Evolutionary conservation across 768 basidiomycete species (phyloP).

Genomic region (Auricularia heimuer): DNA sequence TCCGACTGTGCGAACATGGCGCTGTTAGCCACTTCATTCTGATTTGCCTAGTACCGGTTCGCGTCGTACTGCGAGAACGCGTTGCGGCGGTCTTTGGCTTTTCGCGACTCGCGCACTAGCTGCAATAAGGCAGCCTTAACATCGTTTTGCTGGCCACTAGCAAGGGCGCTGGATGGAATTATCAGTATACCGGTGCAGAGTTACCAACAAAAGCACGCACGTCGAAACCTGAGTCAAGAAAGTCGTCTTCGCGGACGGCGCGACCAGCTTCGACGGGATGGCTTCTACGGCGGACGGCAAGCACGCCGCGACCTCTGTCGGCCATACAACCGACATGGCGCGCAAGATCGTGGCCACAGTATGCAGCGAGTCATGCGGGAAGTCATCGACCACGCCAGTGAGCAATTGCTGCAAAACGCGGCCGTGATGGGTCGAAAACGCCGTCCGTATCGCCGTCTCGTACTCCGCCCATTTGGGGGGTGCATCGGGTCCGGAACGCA

Average conservation of each 20-base stretch:
- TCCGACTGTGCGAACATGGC: not conserved
- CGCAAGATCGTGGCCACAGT: slow-evolving; percentile 71
- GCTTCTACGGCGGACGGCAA: slow-evolving; percentile 61
- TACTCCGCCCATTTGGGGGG: slow-evolving; percentile 56
- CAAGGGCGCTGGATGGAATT: not conserved
- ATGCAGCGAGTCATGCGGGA: slow-evolving; percentile 75
- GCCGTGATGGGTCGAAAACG: slow-evolving; percentile 62
- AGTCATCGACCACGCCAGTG: slow-evolving; percentile 72
- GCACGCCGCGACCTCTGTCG: slow-evolving; percentile 61
- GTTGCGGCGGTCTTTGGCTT: not conserved
- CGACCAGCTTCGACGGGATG: slow-evolving; percentile 49
- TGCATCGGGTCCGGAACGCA: slow-evolving; percentile 33
- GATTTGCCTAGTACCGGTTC: not conserved
- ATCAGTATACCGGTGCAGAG: not conserved
- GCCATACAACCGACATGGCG: slow-evolving; percentile 55
- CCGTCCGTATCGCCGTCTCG: slow-evolving; percentile 47
- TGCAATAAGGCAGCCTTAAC: not conserved
- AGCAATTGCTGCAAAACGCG: slow-evolving; percentile 61
- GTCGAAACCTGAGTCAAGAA: slow-evolving; percentile 66
- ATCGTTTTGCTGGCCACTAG: not conserved
- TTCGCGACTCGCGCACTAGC: not conserved
- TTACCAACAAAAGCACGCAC: slow-evolving; percentile 38
- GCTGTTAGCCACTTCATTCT: not conserved
- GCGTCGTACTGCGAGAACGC: not conserved
- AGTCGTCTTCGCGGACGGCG: slow-evolving; percentile 54